Percentiles rank a stretch among this genome's conserved stretches.
Evolutionary conservation across 75 land plant genomes (phyloP).

Genomic region (Cunninghamia lanceolata): DNA sequence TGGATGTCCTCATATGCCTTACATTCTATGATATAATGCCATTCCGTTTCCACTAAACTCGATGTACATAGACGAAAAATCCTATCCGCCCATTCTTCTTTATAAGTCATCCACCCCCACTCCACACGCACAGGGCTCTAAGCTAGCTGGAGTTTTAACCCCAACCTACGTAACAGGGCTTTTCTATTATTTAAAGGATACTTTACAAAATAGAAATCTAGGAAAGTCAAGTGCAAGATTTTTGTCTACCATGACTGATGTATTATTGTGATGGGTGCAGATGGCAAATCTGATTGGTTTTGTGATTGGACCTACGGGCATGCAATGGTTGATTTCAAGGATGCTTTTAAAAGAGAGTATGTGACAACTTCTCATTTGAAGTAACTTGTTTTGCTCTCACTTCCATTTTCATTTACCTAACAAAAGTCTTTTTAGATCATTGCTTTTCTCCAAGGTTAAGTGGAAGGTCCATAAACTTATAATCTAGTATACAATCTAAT

Average conservation of each 20-base stretch:
- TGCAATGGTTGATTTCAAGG: conserved; percentile 55
- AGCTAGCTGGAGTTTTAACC: neutral
- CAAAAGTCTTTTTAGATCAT: neutral
- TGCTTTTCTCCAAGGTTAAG: neutral
- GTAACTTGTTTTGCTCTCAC: neutral
- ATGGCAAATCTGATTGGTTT: conserved; percentile 91
- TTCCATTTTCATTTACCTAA: neutral
- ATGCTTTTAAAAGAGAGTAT: conserved; percentile 71
- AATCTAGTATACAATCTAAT: neutral
- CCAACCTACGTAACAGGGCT: neutral
- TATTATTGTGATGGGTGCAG: conserved; percentile 37
- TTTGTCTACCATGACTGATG: neutral
- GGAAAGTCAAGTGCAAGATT: neutral
- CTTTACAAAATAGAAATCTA: neutral
- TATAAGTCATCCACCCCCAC: no score
- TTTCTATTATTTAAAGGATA: neutral
- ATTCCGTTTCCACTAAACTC: no score
- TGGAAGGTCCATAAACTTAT: neutral
- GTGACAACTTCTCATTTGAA: neutral
- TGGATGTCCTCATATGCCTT: no score
- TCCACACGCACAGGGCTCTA: neutral
- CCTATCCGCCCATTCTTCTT: no score
- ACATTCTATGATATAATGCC: no score
- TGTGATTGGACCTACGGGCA: conserved; percentile 91
- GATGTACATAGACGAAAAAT: no score